These are phyloP conservation scores for Debaryomyces sp. DNA, from an alignment of 1,139 yeast genomes.

Conservation along the genomic window DNA sequence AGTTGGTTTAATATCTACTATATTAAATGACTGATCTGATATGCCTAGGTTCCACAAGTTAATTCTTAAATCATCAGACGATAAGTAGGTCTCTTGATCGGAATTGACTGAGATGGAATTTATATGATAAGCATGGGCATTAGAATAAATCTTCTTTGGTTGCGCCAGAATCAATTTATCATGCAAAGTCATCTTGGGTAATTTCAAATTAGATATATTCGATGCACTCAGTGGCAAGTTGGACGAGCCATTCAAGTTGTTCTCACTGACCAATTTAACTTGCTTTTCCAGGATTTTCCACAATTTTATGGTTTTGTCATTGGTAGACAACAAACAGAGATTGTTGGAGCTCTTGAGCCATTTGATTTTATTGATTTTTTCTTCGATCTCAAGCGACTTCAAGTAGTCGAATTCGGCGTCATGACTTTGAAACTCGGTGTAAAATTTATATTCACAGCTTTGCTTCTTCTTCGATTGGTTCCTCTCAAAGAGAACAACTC, in stretches of 20 bases:
- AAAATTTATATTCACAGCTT: constrained; percentile 87
- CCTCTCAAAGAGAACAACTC: constrained; percentile 94
- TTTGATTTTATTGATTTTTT: constrained; percentile 94
- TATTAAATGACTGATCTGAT: constrained; percentile 93
- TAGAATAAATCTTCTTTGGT: constrained; percentile 88
- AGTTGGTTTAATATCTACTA: constrained; percentile 96
- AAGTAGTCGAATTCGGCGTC: constrained; percentile 98
- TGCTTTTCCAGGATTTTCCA: constrained; percentile 96
- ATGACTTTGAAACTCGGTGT: constrained; percentile 97
- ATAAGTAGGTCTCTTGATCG: constrained; percentile 93
- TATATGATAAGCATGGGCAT: constrained; percentile 98
- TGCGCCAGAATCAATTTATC: constrained; percentile 95
- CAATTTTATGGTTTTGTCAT: constrained; percentile 95
- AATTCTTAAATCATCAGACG: constrained; percentile 93
- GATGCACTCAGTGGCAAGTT: constrained; percentile 23
- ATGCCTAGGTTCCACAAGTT: constrained; percentile 95
- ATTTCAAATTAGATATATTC: constrained; percentile 50
- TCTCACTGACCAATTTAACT: constrained; percentile 88
- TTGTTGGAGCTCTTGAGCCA: constrained; percentile 91
- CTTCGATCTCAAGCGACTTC: constrained; percentile 95
- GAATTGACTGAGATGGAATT: constrained; percentile 93
- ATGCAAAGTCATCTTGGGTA: constrained; percentile 88
- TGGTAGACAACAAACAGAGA: constrained; percentile 86
- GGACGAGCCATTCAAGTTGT: constrained; percentile 62
- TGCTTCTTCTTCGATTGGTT: constrained; percentile 71